Conservation (phyloP, 495 filamentous ascomycete genomes). For the Barbatosphaeria neglecta region DNA sequence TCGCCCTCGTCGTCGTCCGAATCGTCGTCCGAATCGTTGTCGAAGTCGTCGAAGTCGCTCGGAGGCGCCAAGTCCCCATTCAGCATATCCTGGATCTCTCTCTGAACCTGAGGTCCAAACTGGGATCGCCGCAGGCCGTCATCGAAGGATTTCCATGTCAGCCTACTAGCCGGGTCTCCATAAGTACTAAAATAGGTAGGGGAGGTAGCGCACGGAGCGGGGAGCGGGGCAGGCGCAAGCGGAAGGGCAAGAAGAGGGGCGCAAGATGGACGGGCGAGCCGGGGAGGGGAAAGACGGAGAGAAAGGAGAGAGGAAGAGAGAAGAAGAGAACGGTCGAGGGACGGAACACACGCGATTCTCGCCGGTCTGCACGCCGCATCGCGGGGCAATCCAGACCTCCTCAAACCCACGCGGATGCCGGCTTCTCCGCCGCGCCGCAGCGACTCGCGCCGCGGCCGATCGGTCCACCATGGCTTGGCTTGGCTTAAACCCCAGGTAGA, state of each 20-base stretch:
- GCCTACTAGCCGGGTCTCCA: too few relatives aligned
- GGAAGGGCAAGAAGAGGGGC: too few relatives aligned
- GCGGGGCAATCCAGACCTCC: not conserved
- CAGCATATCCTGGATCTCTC: conserved; percentile 13
- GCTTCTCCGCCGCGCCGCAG: too few relatives aligned
- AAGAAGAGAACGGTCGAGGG: not conserved
- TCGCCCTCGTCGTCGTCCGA: conserved; percentile 9
- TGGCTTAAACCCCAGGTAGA: too few relatives aligned
- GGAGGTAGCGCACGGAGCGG: too few relatives aligned
- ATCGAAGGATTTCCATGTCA: too few relatives aligned
- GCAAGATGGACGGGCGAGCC: too few relatives aligned
- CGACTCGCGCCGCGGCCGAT: too few relatives aligned
- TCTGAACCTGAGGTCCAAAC: conserved; percentile 3
- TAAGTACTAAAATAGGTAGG: too few relatives aligned
- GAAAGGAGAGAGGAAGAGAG: not conserved
- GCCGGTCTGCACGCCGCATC: conserved; percentile 15
- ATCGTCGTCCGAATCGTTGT: conserved; percentile 8
- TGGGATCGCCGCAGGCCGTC: not conserved
- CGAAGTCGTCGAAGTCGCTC: not conserved
- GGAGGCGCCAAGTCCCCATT: too few relatives aligned
- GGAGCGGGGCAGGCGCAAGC: too few relatives aligned
- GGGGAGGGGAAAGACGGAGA: not conserved
- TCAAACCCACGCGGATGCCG: not conserved
- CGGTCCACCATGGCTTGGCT: not conserved
- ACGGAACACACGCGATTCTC: conserved; percentile 15